phyloP scores from a whole-genome alignment of 78 protist species.

The Chrysochromulina tobinii region DNA sequence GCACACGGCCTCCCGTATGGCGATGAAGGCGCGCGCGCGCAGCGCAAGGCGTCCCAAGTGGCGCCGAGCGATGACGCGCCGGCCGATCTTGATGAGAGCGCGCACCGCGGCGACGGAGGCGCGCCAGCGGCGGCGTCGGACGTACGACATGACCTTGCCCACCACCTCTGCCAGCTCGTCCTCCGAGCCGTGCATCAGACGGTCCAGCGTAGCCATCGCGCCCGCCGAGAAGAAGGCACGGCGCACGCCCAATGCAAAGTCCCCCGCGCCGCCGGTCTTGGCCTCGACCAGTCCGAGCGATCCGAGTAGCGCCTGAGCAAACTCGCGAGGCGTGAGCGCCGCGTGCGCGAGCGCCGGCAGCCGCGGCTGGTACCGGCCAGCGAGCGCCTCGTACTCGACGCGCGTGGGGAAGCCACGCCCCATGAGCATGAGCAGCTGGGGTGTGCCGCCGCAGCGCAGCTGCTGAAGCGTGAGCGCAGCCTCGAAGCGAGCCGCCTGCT shows the following conservation, averaged over 20 bases:
- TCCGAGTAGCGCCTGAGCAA: background rate
- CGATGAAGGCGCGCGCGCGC: background rate
- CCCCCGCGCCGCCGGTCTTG: background rate
- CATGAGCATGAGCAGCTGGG: background rate
- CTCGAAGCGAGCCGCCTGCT: background rate
- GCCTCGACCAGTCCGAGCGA: background rate
- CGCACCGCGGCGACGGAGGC: background rate
- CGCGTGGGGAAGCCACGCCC: background rate
- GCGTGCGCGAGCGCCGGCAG: background rate
- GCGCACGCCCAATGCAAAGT: background rate
- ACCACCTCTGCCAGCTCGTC: background rate
- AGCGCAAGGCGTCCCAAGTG: background rate
- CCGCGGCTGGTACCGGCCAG: background rate
- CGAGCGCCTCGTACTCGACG: background rate
- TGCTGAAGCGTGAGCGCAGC: background rate
- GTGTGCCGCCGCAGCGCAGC: background rate
- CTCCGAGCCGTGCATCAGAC: slow-evolving; percentile 2
- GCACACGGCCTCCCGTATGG: background rate
- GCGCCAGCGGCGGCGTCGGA: background rate
- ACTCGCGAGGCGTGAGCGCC: background rate
- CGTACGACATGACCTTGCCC: background rate
- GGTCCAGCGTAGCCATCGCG: slow-evolving; percentile 2
- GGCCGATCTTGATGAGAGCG: background rate
- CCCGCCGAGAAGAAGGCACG: slow-evolving; percentile 4
- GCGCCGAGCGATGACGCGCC: background rate